These are phyloP conservation scores for Lactarius akahatsu DNA, from an alignment of 768 basidiomycete species.

Conservation along the genomic window DNA sequence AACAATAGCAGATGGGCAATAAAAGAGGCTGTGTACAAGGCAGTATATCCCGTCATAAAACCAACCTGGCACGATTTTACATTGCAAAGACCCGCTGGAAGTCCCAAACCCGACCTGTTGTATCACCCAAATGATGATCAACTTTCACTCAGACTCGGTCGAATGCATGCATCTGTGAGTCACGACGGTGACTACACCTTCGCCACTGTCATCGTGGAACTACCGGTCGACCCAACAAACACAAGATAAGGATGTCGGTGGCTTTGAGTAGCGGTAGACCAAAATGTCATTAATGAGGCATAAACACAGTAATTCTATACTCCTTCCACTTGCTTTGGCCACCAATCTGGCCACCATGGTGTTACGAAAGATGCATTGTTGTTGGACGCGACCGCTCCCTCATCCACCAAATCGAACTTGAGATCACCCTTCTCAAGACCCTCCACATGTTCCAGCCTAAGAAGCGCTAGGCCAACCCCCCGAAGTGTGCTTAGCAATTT, in stretches of 20 bases:
- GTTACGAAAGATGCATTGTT: constrained; percentile 43
- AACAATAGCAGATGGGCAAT: constrained; percentile 61
- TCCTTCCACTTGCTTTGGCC: constrained; percentile 43
- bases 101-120: constrained; percentile 46
- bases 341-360: constrained; percentile 51
- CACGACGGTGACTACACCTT: constrained; percentile 81
- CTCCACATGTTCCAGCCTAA: constrained; percentile 75
- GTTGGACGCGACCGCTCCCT: constrained; percentile 32
- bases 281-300: neutral
- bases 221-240: neutral
- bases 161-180: constrained; percentile 69
- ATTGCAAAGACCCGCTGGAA: constrained; percentile 30
- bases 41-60: constrained; percentile 58
- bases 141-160: constrained; percentile 34
- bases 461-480: constrained; percentile 71
- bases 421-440: constrained; percentile 50
- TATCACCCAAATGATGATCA: constrained; percentile 30
- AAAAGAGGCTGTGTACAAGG: constrained; percentile 88
- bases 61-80: constrained; percentile 78
- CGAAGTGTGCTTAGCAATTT: constrained; percentile 63
- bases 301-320: neutral
- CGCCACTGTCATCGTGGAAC: constrained; percentile 64
- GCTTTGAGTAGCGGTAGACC: neutral
- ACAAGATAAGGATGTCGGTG: neutral
- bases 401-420: constrained; percentile 38